Evolutionary conservation across 768 basidiomycete genomes (phyloP).

Genomic region (Hygrocybe coccinea): DNA sequence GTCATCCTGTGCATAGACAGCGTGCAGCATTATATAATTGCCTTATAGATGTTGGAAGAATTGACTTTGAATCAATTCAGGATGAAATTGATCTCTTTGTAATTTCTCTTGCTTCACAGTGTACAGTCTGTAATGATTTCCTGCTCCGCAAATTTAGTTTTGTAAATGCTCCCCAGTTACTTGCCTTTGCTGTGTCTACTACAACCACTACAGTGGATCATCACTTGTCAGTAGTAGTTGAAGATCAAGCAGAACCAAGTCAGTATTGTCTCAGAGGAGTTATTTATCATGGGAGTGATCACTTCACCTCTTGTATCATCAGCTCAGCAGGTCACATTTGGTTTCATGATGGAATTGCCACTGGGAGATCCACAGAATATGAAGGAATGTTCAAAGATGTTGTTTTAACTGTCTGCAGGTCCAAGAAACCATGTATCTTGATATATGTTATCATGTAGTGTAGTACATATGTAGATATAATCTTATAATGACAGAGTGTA

Average conservation of each 20-base stretch:
- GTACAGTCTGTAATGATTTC: background rate
- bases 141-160: background rate
- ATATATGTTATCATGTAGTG: background rate
- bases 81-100: background rate
- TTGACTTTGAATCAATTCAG: background rate
- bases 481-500: no score
- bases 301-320: conserved; percentile 17
- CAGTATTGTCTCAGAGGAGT: conserved; percentile 12
- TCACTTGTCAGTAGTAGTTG: background rate
- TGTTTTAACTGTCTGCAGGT: background rate
- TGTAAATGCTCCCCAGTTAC: background rate
- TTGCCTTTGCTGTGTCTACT: background rate
- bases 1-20: background rate
- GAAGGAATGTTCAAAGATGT: background rate
- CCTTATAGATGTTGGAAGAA: background rate
- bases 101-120: background rate
- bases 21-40: background rate
- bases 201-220: background rate
- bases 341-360: conserved; percentile 22
- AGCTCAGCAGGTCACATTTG: conserved; percentile 12
- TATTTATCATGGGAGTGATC: conserved; percentile 17
- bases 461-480: no score
- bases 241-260: background rate
- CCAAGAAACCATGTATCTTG: background rate
- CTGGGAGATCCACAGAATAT: background rate